Conservation (phyloP, 2,329 filamentous ascomycete species). For the Sclerotinia trifoliorum region DNA sequence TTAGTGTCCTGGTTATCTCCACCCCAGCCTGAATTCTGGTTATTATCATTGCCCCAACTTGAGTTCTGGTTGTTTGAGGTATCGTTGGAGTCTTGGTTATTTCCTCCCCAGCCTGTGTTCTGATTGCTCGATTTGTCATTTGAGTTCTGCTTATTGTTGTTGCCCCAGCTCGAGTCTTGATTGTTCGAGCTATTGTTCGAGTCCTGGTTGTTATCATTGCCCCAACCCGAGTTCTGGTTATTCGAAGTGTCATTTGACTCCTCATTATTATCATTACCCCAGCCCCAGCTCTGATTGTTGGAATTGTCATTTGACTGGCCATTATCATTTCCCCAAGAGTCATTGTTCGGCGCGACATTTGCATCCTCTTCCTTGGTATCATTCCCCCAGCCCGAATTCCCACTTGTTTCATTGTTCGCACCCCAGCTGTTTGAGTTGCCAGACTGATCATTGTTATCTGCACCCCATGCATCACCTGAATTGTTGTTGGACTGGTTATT, state of each 20-base stretch:
- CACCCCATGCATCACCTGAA: slow-evolving; percentile 24
- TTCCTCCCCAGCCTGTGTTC: slow-evolving; percentile 6
- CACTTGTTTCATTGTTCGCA: slow-evolving; percentile 24
- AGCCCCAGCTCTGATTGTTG: slow-evolving; percentile 1
- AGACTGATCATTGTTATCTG: slow-evolving; percentile 8
- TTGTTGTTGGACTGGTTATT: slow-evolving; percentile 19
- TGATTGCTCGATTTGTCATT: slow-evolving; percentile 15
- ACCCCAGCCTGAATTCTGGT: slow-evolving; percentile 8
- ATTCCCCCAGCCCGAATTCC: slow-evolving; percentile 3
- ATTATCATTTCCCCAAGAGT: slow-evolving; percentile 5
- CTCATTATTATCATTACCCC: slow-evolving; percentile 24
- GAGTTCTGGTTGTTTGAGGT: slow-evolving; percentile 7
- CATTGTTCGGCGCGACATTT: neutral
- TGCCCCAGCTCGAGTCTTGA: slow-evolving; percentile 11
- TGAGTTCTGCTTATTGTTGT: slow-evolving; percentile 25
- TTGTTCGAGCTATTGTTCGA: slow-evolving; percentile 12
- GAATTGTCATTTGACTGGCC: slow-evolving; percentile 1
- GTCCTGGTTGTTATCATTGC: neutral
- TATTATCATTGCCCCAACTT: slow-evolving; percentile 6
- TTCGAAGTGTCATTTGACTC: slow-evolving; percentile 20
- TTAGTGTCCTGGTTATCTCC: slow-evolving; percentile 14
- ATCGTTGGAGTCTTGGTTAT: slow-evolving; percentile 19
- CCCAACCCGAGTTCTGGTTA: slow-evolving; percentile 16
- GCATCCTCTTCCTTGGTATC: neutral
- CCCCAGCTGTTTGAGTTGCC: slow-evolving; percentile 15